Evolutionary conservation across 2,329 filamentous ascomycete species (phyloP).

Genomic region (Fusarium pseudocircinatum): DNA sequence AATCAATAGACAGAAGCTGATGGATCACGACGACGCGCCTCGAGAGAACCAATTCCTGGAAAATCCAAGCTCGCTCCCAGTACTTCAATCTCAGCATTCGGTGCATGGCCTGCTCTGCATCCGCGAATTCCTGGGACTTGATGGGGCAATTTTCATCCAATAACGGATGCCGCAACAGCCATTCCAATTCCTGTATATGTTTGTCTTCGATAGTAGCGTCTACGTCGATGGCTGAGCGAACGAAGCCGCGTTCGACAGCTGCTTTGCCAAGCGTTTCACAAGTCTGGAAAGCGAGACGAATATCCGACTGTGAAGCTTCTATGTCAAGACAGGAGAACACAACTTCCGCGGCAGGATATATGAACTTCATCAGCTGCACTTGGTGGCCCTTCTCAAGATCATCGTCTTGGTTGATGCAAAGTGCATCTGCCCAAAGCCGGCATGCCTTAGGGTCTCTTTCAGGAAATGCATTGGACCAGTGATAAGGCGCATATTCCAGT

Average conservation of each 20-base stretch:
- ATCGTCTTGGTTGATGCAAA: conserved; percentile 8
- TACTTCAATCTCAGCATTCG: not conserved
- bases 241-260: not conserved
- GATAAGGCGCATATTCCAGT: not conserved
- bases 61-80: conserved; percentile 6
- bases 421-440: conserved; percentile 1
- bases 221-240: not conserved
- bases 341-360: not conserved
- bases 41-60: conserved; percentile 1
- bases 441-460: not conserved
- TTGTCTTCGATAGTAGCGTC: not conserved
- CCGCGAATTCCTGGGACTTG: not conserved
- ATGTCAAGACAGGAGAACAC: not conserved
- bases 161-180: not conserved
- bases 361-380: not conserved
- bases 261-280: not conserved
- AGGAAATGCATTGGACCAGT: not conserved
- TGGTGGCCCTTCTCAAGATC: not conserved
- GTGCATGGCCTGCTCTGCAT: not conserved
- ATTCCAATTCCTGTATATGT: not conserved
- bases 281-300: not conserved
- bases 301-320: not conserved
- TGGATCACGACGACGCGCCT: not conserved
- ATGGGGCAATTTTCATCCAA: not conserved
- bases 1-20: not conserved